Conservation (phyloP, 208 protist species). For the Perkinsela sp. region DNA sequence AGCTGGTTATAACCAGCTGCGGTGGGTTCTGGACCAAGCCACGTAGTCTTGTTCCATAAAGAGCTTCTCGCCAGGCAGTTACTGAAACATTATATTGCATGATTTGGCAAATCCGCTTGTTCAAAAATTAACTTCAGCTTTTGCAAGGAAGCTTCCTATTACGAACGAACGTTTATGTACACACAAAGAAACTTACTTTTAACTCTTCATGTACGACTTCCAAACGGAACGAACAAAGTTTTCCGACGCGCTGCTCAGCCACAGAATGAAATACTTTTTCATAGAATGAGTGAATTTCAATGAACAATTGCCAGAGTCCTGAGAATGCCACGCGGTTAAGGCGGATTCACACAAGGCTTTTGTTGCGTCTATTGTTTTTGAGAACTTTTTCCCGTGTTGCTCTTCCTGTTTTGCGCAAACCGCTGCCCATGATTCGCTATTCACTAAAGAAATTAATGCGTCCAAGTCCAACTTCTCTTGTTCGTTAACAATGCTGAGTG, state of each 20-base stretch:
- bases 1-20: background rate
- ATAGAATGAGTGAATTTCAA: background rate
- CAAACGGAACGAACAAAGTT: background rate
- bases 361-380: background rate
- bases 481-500: background rate
- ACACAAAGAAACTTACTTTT: background rate
- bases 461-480: background rate
- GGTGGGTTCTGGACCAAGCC: background rate
- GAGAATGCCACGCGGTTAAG: background rate
- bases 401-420: background rate
- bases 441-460: background rate
- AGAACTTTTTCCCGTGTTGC: background rate
- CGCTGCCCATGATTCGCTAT: background rate
- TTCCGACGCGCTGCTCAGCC: background rate
- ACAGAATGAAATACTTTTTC: background rate
- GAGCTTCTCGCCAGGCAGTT: background rate
- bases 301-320: background rate
- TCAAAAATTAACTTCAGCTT: too few relatives aligned
- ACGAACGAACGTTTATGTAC: background rate
- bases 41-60: background rate
- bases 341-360: background rate
- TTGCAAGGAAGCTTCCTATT: too few relatives aligned
- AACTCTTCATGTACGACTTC: background rate
- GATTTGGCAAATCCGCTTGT: background rate
- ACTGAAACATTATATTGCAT: background rate